Evolutionary conservation across 352 stramenopile genomes (phyloP).

Genomic region (Phytophthora capsici): DNA sequence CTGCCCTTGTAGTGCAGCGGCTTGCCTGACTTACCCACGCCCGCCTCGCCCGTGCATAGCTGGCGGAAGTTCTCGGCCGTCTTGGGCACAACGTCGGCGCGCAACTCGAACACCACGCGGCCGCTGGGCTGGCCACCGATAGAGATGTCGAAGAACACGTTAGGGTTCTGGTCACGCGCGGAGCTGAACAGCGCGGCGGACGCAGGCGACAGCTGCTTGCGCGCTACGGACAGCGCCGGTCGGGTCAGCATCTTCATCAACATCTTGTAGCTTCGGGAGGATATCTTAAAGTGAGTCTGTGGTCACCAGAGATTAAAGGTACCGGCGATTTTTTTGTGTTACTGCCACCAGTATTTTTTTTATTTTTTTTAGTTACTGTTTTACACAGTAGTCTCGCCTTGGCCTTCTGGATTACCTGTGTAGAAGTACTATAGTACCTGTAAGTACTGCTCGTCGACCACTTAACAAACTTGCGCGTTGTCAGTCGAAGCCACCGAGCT

Average conservation of each 20-base stretch:
- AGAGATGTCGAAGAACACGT: conserved; percentile 97
- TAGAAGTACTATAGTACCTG: too few relatives aligned
- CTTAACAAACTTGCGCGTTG: too few relatives aligned
- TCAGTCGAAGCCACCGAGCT: too few relatives aligned
- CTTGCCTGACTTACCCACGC: conserved; percentile 80
- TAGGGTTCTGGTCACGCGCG: conserved; percentile 77
- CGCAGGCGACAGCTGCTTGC: conserved; percentile 29
- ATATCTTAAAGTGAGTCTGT: conserved; percentile 6
- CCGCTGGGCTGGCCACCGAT: conserved; percentile 91
- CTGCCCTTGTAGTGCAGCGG: conserved; percentile 90
- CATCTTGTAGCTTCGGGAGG: conserved; percentile 13
- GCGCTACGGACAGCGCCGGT: conserved; percentile 26
- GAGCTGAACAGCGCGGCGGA: conserved; percentile 63
- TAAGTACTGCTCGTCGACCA: too few relatives aligned
- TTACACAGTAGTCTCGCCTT: too few relatives aligned
- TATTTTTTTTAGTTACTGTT: too few relatives aligned
- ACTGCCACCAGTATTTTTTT: too few relatives aligned
- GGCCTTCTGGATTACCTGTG: too few relatives aligned
- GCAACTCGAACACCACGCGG: conserved; percentile 92
- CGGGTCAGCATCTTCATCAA: conserved; percentile 40
- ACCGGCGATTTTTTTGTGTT: too few relatives aligned
- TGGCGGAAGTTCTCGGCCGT: conserved; percentile 99
- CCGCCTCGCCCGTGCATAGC: conserved; percentile 98
- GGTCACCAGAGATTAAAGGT: neutral
- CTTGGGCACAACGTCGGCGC: conserved; percentile 96